A percentile compares a stretch with the other conserved stretches of the same genome.
Conservation (phyloP, 106 monocot species). For the Chionographis japonica region DNA sequence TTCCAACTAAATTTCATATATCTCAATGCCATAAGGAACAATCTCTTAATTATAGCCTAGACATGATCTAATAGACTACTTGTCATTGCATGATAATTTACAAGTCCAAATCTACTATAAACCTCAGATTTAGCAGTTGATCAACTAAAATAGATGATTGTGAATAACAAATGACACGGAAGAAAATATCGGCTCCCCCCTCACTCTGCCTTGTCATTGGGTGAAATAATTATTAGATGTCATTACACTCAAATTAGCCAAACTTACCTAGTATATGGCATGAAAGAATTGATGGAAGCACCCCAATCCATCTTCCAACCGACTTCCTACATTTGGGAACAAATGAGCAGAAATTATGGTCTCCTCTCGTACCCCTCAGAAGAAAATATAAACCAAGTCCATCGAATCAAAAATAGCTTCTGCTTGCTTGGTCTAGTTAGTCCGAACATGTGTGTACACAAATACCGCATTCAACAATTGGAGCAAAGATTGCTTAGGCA, state of each 20-base stretch:
- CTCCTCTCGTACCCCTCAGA: neutral
- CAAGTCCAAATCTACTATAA: neutral
- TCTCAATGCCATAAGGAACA: no score
- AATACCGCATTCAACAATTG: no score
- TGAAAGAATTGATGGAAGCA: neutral
- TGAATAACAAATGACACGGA: neutral
- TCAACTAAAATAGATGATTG: conserved; percentile 2
- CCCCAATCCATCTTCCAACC: neutral
- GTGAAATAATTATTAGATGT: neutral
- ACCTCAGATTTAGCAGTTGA: neutral
- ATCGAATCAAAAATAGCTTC: neutral
- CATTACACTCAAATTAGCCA: neutral
- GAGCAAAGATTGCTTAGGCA: neutral
- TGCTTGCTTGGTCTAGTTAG: neutral
- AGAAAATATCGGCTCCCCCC: neutral
- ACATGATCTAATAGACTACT: neutral
- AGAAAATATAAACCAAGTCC: neutral
- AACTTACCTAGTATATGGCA: conserved; percentile 4
- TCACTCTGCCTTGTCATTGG: neutral
- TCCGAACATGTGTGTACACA: no score
- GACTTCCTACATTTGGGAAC: neutral
- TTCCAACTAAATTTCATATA: no score
- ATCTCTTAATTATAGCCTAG: neutral
- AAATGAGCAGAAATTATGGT: neutral
- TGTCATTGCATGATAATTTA: conserved; percentile 1